Conservation (phyloP, 768 basidiomycete genomes). For the Imleria badia region DNA sequence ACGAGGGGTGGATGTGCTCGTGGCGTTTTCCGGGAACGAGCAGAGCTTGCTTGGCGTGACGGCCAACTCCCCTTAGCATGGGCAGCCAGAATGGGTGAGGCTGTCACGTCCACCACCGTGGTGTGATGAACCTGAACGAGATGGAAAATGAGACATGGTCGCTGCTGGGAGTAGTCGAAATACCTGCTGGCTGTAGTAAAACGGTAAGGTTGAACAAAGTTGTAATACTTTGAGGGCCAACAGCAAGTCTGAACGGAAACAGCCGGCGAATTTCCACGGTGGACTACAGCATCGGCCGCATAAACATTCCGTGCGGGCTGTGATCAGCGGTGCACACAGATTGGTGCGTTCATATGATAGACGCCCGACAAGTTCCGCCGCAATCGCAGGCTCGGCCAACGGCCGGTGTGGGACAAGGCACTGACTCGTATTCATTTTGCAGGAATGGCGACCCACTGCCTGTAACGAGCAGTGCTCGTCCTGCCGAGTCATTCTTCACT, state of each 20-base stretch:
- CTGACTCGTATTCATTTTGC: conserved; percentile 28
- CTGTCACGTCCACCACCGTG: conserved; percentile 38
- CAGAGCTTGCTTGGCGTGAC: conserved; percentile 46
- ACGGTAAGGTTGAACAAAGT: no score
- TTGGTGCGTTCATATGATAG: conserved; percentile 13
- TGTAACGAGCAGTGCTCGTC: conserved; percentile 19
- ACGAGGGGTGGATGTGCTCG: conserved; percentile 16
- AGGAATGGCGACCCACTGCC: conserved; percentile 23
- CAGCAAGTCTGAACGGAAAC: neutral
- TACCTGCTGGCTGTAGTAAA: conserved; percentile 5
- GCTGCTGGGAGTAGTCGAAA: neutral
- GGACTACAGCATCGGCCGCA: neutral
- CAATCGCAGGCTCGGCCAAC: conserved; percentile 15
- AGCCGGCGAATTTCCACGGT: conserved; percentile 16
- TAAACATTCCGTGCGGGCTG: conserved; percentile 12
- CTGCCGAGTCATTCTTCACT: conserved; percentile 14
- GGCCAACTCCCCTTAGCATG: conserved; percentile 69
- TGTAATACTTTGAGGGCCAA: no score
- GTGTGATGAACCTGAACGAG: conserved; percentile 21
- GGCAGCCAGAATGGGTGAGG: conserved; percentile 51
- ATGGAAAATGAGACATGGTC: neutral
- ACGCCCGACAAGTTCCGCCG: conserved; percentile 21
- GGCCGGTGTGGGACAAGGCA: conserved; percentile 17
- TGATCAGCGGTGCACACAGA: conserved; percentile 20
- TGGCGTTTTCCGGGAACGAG: conserved; percentile 19